Evolutionary conservation across 2,329 filamentous ascomycete species (phyloP), one percentile per base, ranked within the genome.

Genomic region (Fusarium subtropicale): DNA sequence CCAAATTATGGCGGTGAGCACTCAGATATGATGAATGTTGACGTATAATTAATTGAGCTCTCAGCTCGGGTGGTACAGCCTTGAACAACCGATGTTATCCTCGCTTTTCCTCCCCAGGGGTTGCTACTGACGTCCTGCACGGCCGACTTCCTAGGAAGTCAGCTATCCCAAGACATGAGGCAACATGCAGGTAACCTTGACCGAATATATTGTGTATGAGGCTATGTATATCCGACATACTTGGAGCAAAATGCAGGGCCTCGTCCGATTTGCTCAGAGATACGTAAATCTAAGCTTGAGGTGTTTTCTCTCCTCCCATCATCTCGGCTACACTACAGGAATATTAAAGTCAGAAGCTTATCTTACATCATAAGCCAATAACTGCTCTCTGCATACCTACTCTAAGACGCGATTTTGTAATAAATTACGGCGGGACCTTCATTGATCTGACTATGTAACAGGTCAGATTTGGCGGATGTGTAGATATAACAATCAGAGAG

Each of bases 1-100:
- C 20, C 15, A 38, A 62, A 6, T 13, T 8, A 33, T 51, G 20
- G 62, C 54, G 62, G 62, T 65, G 60, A 60, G 42, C 5, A 16
- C 13, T 48, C 10, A 22, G 2, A 58, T 26, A 28, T 26, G 15
- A 42, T n/a, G n/a, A 20, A 42, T 30, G 24, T 24, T 39, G 47
- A 45, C 22, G 54, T 18, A 34, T 22, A 31, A 10, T 26, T 20
- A 18, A 54, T 44, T 18, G 39, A 41, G 10, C 15, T 30, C n/a
- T 20, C 38, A 34, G 16, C 38, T 28, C n/a, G 12, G 15, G 42
- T 16, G 26, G 16, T n/a, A 18, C 34, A n/a, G 34, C 46, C 54
- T 31, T 38, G 31, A n/a, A 41, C n/a, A 20, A 11, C 30, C 47
- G 54, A 24, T 33, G 36, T n/a, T 34, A 20, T 47, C 41, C 44